phyloP scores from a whole-genome alignment of 768 basidiomycete species.

The Rhizopogon sp. region DNA sequence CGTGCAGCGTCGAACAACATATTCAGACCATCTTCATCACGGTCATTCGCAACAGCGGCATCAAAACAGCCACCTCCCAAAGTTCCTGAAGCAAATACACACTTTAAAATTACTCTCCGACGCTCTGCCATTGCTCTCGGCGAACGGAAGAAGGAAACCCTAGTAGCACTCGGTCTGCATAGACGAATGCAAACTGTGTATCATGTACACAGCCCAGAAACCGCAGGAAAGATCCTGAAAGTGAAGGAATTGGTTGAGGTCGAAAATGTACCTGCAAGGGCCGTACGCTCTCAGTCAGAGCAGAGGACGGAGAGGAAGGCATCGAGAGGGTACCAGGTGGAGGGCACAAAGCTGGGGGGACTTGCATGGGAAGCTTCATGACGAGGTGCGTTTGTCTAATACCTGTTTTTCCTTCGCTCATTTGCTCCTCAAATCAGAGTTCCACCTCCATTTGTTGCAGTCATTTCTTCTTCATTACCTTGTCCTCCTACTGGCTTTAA shows the following conservation, averaged over 20 bases:
- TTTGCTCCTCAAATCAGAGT: background rate
- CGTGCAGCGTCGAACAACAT: background rate
- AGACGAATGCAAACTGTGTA: slow-evolving; percentile 83
- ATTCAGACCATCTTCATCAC: slow-evolving; percentile 7
- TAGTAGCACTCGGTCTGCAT: slow-evolving; percentile 80
- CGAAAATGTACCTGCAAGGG: slow-evolving; percentile 67
- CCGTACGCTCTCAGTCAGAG: slow-evolving; percentile 66
- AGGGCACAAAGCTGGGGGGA: slow-evolving; percentile 27
- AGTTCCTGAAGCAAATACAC: slow-evolving; percentile 42
- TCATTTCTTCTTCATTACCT: background rate
- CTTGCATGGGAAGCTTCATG: slow-evolving; percentile 4
- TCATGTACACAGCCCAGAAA: slow-evolving; percentile 64
- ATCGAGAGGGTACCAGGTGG: slow-evolving; percentile 61
- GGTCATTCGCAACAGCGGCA: slow-evolving; percentile 6
- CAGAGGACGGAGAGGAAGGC: slow-evolving; percentile 65
- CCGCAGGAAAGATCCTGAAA: slow-evolving; percentile 79
- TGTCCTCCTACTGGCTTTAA: background rate
- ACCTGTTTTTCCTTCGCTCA: background rate
- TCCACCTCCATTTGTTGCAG: background rate
- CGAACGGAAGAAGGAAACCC: slow-evolving; percentile 62
- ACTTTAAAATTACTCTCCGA: slow-evolving; percentile 85
- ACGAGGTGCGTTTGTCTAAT: background rate
- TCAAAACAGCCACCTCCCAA: background rate
- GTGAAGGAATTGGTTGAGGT: slow-evolving; percentile 92
- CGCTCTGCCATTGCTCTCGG: slow-evolving; percentile 86